Base-by-base conservation (phyloP, 1,284 basidiomycete species). In the Ustilago loliicola region DNA sequence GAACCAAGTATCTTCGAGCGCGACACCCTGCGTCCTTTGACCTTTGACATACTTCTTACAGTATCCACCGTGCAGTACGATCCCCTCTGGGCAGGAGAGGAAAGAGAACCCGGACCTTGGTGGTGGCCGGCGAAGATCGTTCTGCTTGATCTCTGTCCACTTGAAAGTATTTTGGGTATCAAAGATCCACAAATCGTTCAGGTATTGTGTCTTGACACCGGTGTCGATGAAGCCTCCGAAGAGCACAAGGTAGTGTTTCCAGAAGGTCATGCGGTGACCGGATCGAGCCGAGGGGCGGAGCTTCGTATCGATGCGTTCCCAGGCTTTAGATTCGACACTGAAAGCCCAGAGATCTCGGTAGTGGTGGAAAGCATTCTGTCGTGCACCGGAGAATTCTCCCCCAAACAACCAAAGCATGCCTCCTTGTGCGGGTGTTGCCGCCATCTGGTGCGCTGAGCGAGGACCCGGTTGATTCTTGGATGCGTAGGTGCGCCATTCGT, bases 281-380 rank as follows among this genome's bases (percentile, higher is more conserved):
- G 92, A 94, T 30, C 95, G 89, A 2, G 94, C 93, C 50, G 90
- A 91, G 0, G 95, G 95, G 19, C 91, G 89, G 19, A 92, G 87
- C 83, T 94, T 96, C 9, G 94, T 89, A 90, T 97, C 95, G 65
- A 96, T 93, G 21, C 93, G 89, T 71, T 97, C 94, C 95, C 95
- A 98, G 0, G 90, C 87, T 81, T 94, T 80, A 6, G 74, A 64
- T 10, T 81, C 81, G 61, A 85, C 71, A 47, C 74, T 80, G 70
- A 83, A 84, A 1, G 81, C 82, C 80, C 80, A 82, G 0, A 85
- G 75, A 80, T 96, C 94, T 48, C 93, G 91, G 83, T 95, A 97
- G 83, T 96, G 94, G 78, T 96, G 93, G 86, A 96, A 96, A 0
- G 91, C 91, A 32, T 92, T 95, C 86, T 96, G 94, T 71, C 93